Conservation (phyloP, 768 basidiomycete genomes). For the Pilatotrama ljubarskyi region DNA sequence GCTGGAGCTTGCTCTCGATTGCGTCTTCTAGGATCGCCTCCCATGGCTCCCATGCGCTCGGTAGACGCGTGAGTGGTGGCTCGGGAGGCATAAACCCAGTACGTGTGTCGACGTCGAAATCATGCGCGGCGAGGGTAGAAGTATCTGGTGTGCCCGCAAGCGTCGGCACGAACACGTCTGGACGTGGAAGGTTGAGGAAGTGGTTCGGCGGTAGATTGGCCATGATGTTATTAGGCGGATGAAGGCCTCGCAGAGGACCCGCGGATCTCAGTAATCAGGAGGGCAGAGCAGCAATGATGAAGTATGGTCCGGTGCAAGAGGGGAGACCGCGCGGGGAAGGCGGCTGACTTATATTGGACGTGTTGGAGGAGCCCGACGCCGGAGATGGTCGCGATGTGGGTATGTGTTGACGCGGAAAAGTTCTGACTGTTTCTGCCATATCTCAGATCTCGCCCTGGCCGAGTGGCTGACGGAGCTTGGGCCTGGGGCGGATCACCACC, state of each 20-base stretch:
- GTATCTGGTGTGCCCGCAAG: conserved; percentile 35
- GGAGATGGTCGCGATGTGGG: conserved; percentile 19
- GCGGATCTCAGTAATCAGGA: neutral
- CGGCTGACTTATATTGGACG: neutral
- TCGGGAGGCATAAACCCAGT: conserved; percentile 91
- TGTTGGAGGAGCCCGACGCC: conserved; percentile 5
- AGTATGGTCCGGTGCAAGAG: conserved; percentile 3
- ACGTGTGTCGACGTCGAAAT: conserved; percentile 86
- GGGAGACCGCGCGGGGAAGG: neutral
- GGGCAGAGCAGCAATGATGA: neutral
- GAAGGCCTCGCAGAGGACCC: neutral
- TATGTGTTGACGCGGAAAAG: conserved; percentile 17
- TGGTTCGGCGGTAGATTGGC: conserved; percentile 28
- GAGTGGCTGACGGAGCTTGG: conserved; percentile 5
- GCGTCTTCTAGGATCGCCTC: conserved; percentile 60
- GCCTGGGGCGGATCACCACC: neutral
- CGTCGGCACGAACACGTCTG: conserved; percentile 29
- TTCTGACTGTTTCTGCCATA: conserved; percentile 13
- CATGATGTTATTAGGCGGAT: conserved; percentile 6
- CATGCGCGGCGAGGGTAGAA: conserved; percentile 39
- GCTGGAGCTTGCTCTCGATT: conserved; percentile 47
- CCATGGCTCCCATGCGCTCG: conserved; percentile 68
- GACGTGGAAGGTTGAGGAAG: conserved; percentile 39
- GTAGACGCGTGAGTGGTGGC: conserved; percentile 65
- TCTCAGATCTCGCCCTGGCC: conserved; percentile 10